These are phyloP conservation scores for Claviceps fusiformis DNA, from an alignment of 2,329 filamentous ascomycete genomes.

Conservation along the genomic window DNA sequence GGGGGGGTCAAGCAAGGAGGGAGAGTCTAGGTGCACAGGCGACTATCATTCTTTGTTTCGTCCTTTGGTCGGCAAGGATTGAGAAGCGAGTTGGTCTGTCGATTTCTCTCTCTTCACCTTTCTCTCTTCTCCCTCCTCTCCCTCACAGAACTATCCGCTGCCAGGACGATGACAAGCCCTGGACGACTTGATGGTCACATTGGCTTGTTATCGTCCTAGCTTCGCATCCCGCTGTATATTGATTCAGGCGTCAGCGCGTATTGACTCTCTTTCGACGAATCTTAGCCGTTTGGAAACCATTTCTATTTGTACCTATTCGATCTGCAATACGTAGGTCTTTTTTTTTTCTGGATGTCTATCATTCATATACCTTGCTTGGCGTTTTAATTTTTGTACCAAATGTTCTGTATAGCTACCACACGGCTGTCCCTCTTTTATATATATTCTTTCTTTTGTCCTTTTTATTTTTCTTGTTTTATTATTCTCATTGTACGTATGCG, in stretches of 20 bases:
- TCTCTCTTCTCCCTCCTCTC: background rate
- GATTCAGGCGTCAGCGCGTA: background rate
- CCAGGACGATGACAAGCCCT: no score
- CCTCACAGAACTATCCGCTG: background rate
- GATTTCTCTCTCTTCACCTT: background rate
- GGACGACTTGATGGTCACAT: background rate
- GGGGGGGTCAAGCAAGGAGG: background rate
- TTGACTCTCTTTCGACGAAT: background rate
- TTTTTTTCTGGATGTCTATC: background rate
- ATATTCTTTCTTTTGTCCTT: background rate
- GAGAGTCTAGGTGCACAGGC: background rate
- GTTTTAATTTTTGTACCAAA: background rate
- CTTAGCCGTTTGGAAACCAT: background rate
- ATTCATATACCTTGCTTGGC: constrained; percentile 2
- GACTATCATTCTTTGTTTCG: background rate
- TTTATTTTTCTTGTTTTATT: background rate
- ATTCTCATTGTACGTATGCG: background rate
- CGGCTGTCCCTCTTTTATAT: background rate
- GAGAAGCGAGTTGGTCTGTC: background rate
- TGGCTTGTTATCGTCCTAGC: background rate
- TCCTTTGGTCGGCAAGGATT: background rate
- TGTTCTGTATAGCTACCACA: background rate
- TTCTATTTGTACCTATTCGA: background rate
- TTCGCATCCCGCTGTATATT: no score
- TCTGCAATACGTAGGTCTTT: background rate